These are phyloP conservation scores for Gaeumannomyces tritici DNA, from an alignment of 2,329 filamentous ascomycete genomes.

Conservation along the genomic window DNA sequence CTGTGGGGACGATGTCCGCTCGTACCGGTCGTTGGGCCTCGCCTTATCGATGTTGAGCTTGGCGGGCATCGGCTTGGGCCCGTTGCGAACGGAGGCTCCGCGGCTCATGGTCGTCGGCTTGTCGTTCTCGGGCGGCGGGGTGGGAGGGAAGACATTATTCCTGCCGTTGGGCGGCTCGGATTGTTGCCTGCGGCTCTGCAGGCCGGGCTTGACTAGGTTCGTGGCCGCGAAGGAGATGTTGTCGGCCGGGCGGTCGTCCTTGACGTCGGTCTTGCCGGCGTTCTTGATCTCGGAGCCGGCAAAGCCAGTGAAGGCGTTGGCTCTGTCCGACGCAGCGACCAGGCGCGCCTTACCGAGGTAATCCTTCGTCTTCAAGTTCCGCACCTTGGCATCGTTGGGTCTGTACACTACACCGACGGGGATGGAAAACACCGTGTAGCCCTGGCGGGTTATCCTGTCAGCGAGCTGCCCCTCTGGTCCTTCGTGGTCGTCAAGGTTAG, in stretches of 20 bases:
- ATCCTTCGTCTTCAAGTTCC: conserved; percentile 95
- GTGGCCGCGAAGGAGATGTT: conserved; percentile 87
- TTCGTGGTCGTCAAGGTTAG: not conserved
- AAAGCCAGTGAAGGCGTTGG: conserved; percentile 76
- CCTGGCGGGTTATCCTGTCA: conserved; percentile 37
- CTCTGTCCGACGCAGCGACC: conserved; percentile 75
- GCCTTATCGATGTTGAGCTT: conserved; percentile 54
- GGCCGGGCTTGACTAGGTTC: conserved; percentile 80
- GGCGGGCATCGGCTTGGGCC: conserved; percentile 49
- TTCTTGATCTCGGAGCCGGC: conserved; percentile 71
- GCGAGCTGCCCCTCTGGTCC: not conserved
- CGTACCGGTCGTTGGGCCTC: conserved; percentile 41
- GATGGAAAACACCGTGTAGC: conserved; percentile 97
- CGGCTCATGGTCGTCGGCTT: conserved; percentile 41
- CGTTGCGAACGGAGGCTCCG: conserved; percentile 51
- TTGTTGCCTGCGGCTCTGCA: conserved; percentile 73
- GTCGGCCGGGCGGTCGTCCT: conserved; percentile 74
- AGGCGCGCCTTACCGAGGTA: conserved; percentile 94
- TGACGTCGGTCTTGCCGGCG: conserved; percentile 41
- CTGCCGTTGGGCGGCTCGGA: conserved; percentile 73
- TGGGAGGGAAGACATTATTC: conserved; percentile 88
- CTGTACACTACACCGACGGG: conserved; percentile 92
- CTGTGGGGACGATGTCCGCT: conserved; percentile 39
- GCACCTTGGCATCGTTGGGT: conserved; percentile 95
- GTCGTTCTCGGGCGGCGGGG: conserved; percentile 88